Evolutionary conservation across 2,329 filamentous ascomycete genomes (phyloP).

Genomic region (Sclerotinia borealis): DNA sequence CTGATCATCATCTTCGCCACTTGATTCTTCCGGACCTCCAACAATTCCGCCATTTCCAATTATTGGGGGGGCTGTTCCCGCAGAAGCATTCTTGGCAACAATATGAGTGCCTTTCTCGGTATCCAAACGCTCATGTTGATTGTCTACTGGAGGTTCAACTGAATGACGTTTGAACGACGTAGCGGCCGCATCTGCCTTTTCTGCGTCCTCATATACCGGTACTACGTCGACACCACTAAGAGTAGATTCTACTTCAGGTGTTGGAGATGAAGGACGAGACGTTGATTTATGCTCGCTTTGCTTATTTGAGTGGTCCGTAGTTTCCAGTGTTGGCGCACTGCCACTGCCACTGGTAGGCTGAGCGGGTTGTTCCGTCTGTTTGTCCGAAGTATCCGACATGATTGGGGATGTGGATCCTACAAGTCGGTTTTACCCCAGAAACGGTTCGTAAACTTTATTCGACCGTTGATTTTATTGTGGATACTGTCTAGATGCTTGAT

Average conservation of each 20-base stretch:
- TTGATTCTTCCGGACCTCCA: constrained; percentile 4
- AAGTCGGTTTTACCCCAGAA: constrained; percentile 5
- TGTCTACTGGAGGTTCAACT: background rate
- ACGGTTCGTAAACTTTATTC: background rate
- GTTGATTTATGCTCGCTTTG: constrained; percentile 2
- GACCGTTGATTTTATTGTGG: background rate
- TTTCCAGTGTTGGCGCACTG: background rate
- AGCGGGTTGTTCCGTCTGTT: constrained; percentile 12
- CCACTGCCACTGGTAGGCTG: background rate
- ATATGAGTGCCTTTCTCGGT: background rate
- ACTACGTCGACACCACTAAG: background rate
- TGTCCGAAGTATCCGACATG: constrained; percentile 13
- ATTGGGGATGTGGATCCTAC: constrained; percentile 12
- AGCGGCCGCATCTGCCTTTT: background rate
- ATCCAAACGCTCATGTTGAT: background rate
- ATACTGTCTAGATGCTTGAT: background rate
- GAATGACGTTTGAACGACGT: background rate
- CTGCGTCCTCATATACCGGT: background rate
- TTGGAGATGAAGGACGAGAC: background rate
- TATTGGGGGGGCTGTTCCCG: background rate
- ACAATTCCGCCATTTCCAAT: background rate
- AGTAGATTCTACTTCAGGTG: background rate
- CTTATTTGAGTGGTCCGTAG: background rate
- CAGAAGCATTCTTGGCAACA: background rate
- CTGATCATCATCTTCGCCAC: constrained; percentile 20